Percentiles rank a stretch among this genome's conserved stretches.
These are phyloP conservation scores for Phialocephala subalpina DNA, from an alignment of 2,329 filamentous ascomycete genomes.

Conservation along the genomic window DNA sequence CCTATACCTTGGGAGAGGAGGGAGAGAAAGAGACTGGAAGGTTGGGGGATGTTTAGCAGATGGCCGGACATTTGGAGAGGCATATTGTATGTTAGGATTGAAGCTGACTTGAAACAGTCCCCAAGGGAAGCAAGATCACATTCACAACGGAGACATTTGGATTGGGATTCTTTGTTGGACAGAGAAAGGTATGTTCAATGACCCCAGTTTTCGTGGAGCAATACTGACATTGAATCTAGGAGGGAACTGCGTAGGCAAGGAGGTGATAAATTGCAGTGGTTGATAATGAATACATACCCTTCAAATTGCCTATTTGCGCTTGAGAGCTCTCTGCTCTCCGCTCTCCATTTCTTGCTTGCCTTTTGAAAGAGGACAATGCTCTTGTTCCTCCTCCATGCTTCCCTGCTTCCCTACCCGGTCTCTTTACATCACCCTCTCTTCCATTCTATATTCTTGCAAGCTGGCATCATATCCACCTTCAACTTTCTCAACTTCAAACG, in stretches of 20 bases:
- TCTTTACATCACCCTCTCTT: too few species aligned
- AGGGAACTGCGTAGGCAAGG: slow-evolving; percentile 17
- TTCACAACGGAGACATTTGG: slow-evolving; percentile 45
- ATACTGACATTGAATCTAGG: slow-evolving; percentile 14
- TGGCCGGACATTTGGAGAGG: not conserved
- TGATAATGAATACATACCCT: slow-evolving; percentile 8
- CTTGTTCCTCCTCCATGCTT: too few species aligned
- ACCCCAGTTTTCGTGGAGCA: not conserved
- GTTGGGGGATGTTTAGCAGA: not conserved
- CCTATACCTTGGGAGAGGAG: not conserved
- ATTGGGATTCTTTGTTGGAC: slow-evolving; percentile 45
- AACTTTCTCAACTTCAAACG: too few species aligned
- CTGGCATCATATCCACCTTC: too few species aligned
- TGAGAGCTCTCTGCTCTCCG: too few species aligned
- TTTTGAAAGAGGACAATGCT: too few species aligned
- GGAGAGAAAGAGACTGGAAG: not conserved
- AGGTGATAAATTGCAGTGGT: not conserved
- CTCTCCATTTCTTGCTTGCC: too few species aligned
- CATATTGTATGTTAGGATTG: not conserved
- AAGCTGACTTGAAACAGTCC: slow-evolving; percentile 37
- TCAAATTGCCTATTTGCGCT: not conserved
- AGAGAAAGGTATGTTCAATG: slow-evolving; percentile 41
- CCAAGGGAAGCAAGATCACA: slow-evolving; percentile 45
- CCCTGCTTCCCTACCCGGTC: too few species aligned
- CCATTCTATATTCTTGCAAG: too few species aligned